These are phyloP conservation scores for Blastobotrys chiropterorum DNA, from an alignment of 805 yeast species.

Conservation along the genomic window DNA sequence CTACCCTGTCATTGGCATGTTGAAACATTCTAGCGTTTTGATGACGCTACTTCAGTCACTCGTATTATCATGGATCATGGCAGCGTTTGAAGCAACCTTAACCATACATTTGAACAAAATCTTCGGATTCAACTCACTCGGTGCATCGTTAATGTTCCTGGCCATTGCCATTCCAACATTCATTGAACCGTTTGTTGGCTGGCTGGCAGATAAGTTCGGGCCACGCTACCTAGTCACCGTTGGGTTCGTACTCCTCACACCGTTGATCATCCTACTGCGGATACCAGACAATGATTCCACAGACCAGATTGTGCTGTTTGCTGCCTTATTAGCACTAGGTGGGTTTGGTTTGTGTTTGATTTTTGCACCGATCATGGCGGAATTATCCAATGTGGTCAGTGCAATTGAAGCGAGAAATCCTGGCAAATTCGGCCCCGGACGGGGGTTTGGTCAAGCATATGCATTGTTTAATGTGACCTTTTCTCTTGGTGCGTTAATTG, in stretches of 20 bases:
- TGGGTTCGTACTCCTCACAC: constrained; percentile 20
- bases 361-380: constrained; percentile 26
- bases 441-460: constrained; percentile 31
- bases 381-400: constrained; percentile 22
- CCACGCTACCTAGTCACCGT: constrained; percentile 22
- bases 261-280: constrained; percentile 22
- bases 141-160: constrained; percentile 28
- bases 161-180: constrained; percentile 28
- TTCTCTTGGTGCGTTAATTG: constrained; percentile 29
- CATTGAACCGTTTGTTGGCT: constrained; percentile 27
- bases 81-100: constrained; percentile 30
- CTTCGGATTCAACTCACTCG: constrained; percentile 27
- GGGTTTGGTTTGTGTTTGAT: constrained; percentile 22
- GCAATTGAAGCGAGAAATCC: constrained; percentile 23
- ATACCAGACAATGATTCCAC: constrained; percentile 22
- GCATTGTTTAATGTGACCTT: constrained; percentile 30
- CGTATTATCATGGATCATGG: constrained; percentile 27
- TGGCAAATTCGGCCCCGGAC: constrained; percentile 27
- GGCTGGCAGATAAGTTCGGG: constrained; percentile 24
- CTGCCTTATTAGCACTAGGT: constrained; percentile 23
- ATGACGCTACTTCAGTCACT: constrained; percentile 22
- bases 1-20: constrained; percentile 4
- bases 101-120: constrained; percentile 26
- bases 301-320: constrained; percentile 25
- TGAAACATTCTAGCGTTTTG: constrained; percentile 17